Percentiles rank a stretch among this genome's conserved stretches.
Evolutionary conservation across 495 filamentous ascomycete genomes (phyloP).

Genomic region (Barbatosphaeria neglecta): DNA sequence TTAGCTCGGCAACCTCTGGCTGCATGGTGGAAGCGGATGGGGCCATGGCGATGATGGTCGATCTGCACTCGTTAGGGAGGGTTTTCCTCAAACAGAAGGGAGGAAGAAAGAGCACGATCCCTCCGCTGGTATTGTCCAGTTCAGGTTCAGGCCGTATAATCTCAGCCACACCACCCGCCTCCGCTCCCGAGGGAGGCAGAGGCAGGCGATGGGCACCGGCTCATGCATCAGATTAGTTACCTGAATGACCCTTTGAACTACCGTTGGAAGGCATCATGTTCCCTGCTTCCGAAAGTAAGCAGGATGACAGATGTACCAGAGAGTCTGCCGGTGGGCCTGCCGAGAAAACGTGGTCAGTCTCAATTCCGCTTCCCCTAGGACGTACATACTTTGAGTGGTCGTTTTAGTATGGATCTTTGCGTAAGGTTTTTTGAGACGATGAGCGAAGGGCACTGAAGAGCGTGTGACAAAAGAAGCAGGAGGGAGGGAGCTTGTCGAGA

Average conservation of each 20-base stretch:
- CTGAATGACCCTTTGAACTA: constrained; percentile 10
- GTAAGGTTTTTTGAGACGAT: no score
- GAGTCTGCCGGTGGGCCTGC: background rate
- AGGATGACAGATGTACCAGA: background rate
- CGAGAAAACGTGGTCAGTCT: background rate
- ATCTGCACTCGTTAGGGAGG: constrained; percentile 26
- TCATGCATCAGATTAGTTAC: constrained; percentile 31
- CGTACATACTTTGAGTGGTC: no score
- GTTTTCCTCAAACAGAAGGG: constrained; percentile 9
- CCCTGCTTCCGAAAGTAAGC: background rate
- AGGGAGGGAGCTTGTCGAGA: no score
- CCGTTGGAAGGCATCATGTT: constrained; percentile 3
- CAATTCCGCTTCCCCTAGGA: no score
- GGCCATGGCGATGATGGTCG: constrained; percentile 70
- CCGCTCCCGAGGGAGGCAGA: background rate
- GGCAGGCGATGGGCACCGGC: constrained; percentile 22
- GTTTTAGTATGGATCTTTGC: no score
- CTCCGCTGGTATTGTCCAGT: constrained; percentile 99
- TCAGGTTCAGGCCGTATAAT: constrained; percentile 96
- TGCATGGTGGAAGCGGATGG: constrained; percentile 45
- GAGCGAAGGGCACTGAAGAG: no score
- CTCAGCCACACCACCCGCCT: constrained; percentile 54
- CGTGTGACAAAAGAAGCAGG: no score
- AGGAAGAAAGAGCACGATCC: constrained; percentile 67
- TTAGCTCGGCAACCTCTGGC: constrained; percentile 16